Base-by-base conservation (phyloP, 768 basidiomycete genomes). In the Amanita muscaria region DNA sequence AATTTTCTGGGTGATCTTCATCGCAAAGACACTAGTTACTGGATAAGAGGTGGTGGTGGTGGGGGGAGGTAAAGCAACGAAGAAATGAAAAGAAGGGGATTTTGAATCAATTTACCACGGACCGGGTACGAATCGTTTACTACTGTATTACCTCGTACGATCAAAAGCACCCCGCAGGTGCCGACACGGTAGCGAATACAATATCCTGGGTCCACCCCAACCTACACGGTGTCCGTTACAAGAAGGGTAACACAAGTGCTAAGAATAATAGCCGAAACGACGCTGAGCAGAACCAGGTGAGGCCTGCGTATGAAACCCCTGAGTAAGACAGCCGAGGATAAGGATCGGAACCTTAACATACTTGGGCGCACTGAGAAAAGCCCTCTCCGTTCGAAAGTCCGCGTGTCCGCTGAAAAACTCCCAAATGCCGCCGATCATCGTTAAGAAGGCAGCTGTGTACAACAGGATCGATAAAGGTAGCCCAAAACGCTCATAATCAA, bases 1-100 rank as follows among this genome's bases (percentile, higher is more conserved):
- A 35, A 97, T 88, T 70, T 94, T 97, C 65, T 92, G 79, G 54
- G 83, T 90, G 63, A 98, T 89, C 77, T 86, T 94, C 90, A 96
- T 96, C n/a, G n/a, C n/a, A 64, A 46, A 48, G 55, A 55, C 55
- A 51, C 58, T n/a, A n/a, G n/a, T n/a, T n/a, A n/a, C n/a, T n/a
- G n/a, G n/a, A n/a, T n/a, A n/a, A n/a, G n/a, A n/a, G n/a, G n/a
- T n/a, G n/a, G n/a, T n/a, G n/a, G n/a, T n/a, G n/a, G n/a, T 48
- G 51, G 49, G 38, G 37, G 51, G 48, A 41, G 42, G 50, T 51
- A 47, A 49, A 52, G 49, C 53, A 52, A 51, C 40, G 24, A 42
- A 25, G 36, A 23, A 46, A 35, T 44, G 42, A 39, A 51, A 54
- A 44, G 23, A 24, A 25, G 27, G 25, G 12, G 24, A 44, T 29